These are phyloP conservation scores for Apiotrichum mycotoxinovorans DNA, from an alignment of 1,284 basidiomycete genomes.

Conservation along the genomic window DNA sequence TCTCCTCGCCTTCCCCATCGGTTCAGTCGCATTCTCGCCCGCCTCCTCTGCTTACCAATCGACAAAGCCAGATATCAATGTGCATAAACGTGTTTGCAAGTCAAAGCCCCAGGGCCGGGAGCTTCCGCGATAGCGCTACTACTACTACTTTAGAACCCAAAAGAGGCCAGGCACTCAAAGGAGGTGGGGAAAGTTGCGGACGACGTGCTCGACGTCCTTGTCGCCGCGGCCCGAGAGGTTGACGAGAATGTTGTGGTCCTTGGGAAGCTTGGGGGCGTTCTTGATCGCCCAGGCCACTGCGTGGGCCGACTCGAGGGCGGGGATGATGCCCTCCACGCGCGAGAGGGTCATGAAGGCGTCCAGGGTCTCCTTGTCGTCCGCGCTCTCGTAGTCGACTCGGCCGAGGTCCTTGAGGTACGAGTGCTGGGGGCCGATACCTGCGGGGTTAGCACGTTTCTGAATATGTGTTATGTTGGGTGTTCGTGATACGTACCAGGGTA, in stretches of 20 bases:
- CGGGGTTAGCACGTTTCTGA: too few relatives aligned
- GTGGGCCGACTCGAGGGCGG: constrained; percentile 91
- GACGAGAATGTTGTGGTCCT: constrained; percentile 83
- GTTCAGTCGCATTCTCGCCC: too few relatives aligned
- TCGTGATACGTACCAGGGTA: constrained; percentile 40
- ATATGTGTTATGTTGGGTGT: too few relatives aligned
- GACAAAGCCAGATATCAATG: too few relatives aligned
- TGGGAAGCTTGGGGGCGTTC: constrained; percentile 75
- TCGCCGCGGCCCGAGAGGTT: constrained; percentile 23
- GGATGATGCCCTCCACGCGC: constrained; percentile 95
- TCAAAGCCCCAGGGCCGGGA: too few relatives aligned
- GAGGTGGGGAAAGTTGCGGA: constrained; percentile 1
- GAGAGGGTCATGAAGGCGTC: constrained; percentile 88
- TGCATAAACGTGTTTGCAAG: too few relatives aligned
- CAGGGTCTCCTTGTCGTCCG: constrained; percentile 89
- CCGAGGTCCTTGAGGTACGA: constrained; percentile 93
- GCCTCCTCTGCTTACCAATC: too few relatives aligned
- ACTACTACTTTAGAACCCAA: background rate
- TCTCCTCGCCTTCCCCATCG: too few relatives aligned
- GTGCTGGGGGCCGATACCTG: constrained; percentile 86
- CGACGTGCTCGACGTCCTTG: constrained; percentile 18
- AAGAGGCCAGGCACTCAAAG: background rate
- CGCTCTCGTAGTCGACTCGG: constrained; percentile 85
- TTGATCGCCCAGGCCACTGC: constrained; percentile 88
- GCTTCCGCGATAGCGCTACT: background rate